A percentile compares a stretch with the other conserved stretches of the same genome.
phyloP scores from a whole-genome alignment of 78 protist genomes.

The Dictyostelium discoideum region dicty_2.7 NC_007088.5:4051001-4051500 shows the following conservation, averaged over 20 bases:
- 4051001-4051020: not conserved
- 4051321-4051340: constrained; percentile 23
- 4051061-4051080: constrained; percentile 2
- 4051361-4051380: not conserved
- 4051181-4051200: constrained; percentile 13
- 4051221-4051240: constrained; percentile 7
- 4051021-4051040: not conserved
- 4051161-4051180: constrained; percentile 2
- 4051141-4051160: constrained; percentile 29
- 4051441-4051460: constrained; percentile 16
- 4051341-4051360: not conserved
- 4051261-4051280: constrained; percentile 46
- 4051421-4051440: not conserved
- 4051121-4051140: not conserved
- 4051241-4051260: constrained; percentile 26
- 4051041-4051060: not conserved
- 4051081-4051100: constrained; percentile 10
- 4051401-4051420: not conserved
- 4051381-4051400: not conserved
- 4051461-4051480: constrained; percentile 4
- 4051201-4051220: not conserved
- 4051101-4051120: constrained; percentile 35
- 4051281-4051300: constrained; percentile 30
- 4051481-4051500: not conserved
- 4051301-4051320: constrained; percentile 19